Conservation (phyloP, 768 basidiomycete genomes). For the Chiua virens region DNA sequence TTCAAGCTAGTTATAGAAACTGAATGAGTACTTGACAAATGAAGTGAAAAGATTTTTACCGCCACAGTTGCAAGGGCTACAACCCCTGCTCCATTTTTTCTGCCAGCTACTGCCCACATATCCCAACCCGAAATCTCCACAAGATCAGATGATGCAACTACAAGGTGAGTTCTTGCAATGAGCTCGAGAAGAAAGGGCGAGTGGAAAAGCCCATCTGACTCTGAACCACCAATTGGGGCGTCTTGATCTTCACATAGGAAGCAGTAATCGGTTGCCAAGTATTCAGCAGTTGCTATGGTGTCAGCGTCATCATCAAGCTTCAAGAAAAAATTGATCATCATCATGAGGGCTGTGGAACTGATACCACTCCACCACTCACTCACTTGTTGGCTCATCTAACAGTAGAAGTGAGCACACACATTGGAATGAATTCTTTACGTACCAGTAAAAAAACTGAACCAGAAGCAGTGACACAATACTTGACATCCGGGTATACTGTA, state of each 20-base stretch:
- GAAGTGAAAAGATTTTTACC: too few relatives aligned
- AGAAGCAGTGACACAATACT: background rate
- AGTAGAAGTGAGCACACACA: background rate
- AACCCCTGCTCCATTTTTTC: too few relatives aligned
- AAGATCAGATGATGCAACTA: too few relatives aligned
- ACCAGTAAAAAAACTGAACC: constrained; percentile 5
- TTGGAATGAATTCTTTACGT: background rate
- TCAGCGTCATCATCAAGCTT: background rate
- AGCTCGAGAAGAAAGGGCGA: too few relatives aligned
- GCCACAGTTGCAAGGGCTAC: too few relatives aligned
- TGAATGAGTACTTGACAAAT: too few relatives aligned
- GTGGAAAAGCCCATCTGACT: too few relatives aligned
- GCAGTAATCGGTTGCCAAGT: background rate
- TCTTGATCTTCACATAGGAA: constrained; percentile 8
- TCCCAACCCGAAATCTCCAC: too few relatives aligned
- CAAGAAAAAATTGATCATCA: constrained; percentile 7
- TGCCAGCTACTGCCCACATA: too few relatives aligned
- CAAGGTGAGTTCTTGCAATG: too few relatives aligned
- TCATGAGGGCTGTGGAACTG: constrained; percentile 4
- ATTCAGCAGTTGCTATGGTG: background rate
- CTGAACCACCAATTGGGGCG: too few relatives aligned
- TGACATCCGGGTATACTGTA: constrained; percentile 6
- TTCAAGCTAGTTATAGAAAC: too few relatives aligned
- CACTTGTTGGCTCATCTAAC: constrained; percentile 2
- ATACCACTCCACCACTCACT: constrained; percentile 7